These are phyloP conservation scores for Lepraria neglecta DNA, from an alignment of 495 filamentous ascomycete genomes.

Conservation along the genomic window DNA sequence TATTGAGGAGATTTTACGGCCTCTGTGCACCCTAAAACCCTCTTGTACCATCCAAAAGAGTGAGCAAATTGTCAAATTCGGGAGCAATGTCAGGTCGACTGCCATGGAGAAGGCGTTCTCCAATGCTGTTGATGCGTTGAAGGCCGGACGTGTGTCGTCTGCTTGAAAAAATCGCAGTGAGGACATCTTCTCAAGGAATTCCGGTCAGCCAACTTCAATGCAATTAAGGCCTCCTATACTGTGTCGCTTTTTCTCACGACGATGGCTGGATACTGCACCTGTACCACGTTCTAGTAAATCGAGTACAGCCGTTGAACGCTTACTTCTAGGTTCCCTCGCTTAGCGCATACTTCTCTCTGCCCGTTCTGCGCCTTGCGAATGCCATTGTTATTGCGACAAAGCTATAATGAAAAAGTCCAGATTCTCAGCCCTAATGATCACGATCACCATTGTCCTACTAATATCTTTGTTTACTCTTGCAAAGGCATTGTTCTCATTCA, in stretches of 20 bases:
- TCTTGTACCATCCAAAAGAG: conserved; percentile 6
- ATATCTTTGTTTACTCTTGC: not conserved
- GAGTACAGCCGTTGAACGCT: no score
- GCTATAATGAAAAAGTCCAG: not conserved
- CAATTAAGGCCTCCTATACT: not conserved
- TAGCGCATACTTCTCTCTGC: no score
- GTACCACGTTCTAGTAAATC: no score
- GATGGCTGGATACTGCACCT: no score
- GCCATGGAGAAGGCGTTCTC: conserved; percentile 6
- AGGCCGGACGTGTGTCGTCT: not conserved
- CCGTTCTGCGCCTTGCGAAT: no score
- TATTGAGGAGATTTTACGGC: conserved; percentile 5
- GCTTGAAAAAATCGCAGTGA: not conserved
- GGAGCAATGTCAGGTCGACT: not conserved
- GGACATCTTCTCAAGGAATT: not conserved
- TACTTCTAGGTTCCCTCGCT: no score
- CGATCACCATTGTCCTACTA: not conserved
- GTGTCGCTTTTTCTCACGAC: no score
- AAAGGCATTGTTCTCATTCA: not conserved
- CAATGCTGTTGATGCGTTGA: not conserved
- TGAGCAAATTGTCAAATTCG: not conserved
- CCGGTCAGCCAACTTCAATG: no score
- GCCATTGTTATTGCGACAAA: no score
- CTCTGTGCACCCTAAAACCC: not conserved
- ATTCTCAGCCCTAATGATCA: no score